Evolutionary conservation across 495 filamentous ascomycete species (phyloP).

Genomic region (Parathielavia hyrcaniae): DNA sequence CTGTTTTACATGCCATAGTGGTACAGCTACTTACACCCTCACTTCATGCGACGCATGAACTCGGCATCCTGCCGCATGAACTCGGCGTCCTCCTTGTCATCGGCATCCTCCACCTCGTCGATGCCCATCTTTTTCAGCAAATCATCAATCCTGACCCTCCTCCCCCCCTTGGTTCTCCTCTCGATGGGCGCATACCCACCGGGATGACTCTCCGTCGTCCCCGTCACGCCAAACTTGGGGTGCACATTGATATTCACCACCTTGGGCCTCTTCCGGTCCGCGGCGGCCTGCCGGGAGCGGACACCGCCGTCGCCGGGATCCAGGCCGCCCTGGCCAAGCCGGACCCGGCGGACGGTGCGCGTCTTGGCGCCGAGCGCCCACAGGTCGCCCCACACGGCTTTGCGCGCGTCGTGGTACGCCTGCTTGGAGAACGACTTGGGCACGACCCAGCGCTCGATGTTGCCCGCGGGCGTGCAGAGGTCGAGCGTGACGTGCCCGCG

Average conservation of each 20-base stretch:
- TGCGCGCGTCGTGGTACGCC: conserved; percentile 86
- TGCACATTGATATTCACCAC: conserved; percentile 35
- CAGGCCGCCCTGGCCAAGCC: conserved; percentile 47
- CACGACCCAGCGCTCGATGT: conserved; percentile 91
- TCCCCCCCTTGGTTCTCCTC: conserved; percentile 52
- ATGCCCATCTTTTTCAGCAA: conserved; percentile 36
- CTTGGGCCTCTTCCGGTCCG: conserved; percentile 20
- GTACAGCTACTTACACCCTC: background rate
- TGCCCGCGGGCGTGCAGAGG: conserved; percentile 77
- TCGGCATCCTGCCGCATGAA: conserved; percentile 15
- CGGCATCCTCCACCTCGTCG: conserved; percentile 24
- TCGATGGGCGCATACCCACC: conserved; percentile 24
- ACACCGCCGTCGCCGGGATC: conserved; percentile 38
- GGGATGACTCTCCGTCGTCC: conserved; percentile 28
- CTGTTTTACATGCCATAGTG: background rate
- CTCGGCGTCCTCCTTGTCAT: conserved; percentile 24
- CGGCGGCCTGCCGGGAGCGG: conserved; percentile 28
- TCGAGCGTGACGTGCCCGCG: conserved; percentile 83
- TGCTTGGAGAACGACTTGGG: conserved; percentile 71
- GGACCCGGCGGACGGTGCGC: conserved; percentile 53
- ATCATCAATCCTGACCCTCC: conserved; percentile 41
- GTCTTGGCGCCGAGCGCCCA: conserved; percentile 97
- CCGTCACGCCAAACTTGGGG: conserved; percentile 28
- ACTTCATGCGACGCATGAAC: background rate
- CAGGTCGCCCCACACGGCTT: conserved; percentile 84